phyloP scores from a whole-genome alignment of 352 stramenopile genomes.

The Aphanomyces stellatus region DNA sequence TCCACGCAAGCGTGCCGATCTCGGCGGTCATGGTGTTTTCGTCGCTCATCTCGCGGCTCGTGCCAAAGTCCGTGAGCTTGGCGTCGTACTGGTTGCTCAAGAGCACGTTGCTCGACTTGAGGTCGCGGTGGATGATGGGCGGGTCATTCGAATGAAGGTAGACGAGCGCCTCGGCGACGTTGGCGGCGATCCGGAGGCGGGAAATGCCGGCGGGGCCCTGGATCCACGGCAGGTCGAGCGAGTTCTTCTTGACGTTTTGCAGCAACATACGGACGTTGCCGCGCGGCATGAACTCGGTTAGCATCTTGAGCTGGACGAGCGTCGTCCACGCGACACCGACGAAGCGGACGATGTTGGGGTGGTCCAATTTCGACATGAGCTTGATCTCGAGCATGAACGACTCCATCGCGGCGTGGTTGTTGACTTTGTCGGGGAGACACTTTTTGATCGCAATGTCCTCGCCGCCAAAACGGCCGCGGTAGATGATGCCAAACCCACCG shows the following conservation, averaged over 20 bases:
- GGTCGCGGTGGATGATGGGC: conserved; percentile 70
- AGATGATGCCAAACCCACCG: conserved; percentile 29
- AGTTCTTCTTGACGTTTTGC: conserved; percentile 42
- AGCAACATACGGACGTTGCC: conserved; percentile 66
- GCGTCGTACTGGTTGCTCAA: conserved; percentile 50
- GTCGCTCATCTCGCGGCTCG: conserved; percentile 65
- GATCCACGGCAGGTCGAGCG: conserved; percentile 41
- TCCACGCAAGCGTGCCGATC: conserved; percentile 82
- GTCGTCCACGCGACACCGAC: conserved; percentile 80
- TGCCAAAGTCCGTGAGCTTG: conserved; percentile 79
- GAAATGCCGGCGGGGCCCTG: conserved; percentile 45
- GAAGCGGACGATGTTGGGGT: conserved; percentile 74
- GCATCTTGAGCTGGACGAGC: conserved; percentile 70
- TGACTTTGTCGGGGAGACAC: conserved; percentile 72
- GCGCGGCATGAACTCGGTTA: conserved; percentile 74
- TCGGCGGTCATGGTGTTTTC: conserved; percentile 72
- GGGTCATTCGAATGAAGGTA: conserved; percentile 78
- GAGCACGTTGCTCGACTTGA: conserved; percentile 75
- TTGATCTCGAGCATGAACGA: conserved; percentile 81
- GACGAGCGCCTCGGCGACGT: conserved; percentile 67
- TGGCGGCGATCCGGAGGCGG: conserved; percentile 44
- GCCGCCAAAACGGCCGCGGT: conserved; percentile 24
- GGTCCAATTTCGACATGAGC: conserved; percentile 63
- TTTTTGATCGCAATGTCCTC: conserved; percentile 71
- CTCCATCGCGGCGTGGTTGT: conserved; percentile 52